Base-by-base conservation (phyloP, 179 eudicot species). In the Drosera spatulata region DNA sequence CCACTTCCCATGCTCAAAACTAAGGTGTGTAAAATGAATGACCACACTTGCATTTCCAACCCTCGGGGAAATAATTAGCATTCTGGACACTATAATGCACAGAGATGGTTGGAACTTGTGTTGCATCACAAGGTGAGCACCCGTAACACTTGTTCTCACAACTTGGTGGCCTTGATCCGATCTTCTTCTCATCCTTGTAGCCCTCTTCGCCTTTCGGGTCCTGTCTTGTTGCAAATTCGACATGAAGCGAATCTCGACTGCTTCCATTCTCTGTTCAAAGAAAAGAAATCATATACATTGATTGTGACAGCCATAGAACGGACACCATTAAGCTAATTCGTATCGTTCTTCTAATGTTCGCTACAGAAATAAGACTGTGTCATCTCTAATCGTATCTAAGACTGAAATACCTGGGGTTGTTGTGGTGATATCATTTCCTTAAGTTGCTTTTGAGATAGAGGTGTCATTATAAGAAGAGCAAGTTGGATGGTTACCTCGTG, bases 41-140 rank as follows among this genome's bases (percentile, higher is more conserved):
- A 9, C 97, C 97, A 61, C 97, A 90, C 65, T 90, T 90, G 88
- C 97, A 90, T 78, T 80, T 87, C 97, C 97, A 90, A 1, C 86
- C 84, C 66, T 85, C 87, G 3, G 96, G 94, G 67, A 82, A 83
- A 51, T 90, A 90, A 61, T 90, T 90, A 9, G 97, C 75, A 60
- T 79, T 85, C 48, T 84, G 90, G 57, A 82, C 67, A 3, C 80
- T 79, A 0, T 82, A 63, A 13, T 54, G 75, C 49, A 62, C 40
- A 1, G 73, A 69, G n/a, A 72, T 70, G 39, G 95, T 77, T 8
- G 97, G 91, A 39, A 87, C 85, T 76, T 86, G 91, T 41, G 79
- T 82, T 22, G 33, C 33, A 22, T 22, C 33, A 22, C 33, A 22
- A 22, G 33, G 33, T 22, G 33, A 22, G 33, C 33, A 22, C 33